Evolutionary conservation across 192 early-diverging fungal species (phyloP), one percentile per base, ranked within the genome.

Genomic region (Coemansia sp.): DNA sequence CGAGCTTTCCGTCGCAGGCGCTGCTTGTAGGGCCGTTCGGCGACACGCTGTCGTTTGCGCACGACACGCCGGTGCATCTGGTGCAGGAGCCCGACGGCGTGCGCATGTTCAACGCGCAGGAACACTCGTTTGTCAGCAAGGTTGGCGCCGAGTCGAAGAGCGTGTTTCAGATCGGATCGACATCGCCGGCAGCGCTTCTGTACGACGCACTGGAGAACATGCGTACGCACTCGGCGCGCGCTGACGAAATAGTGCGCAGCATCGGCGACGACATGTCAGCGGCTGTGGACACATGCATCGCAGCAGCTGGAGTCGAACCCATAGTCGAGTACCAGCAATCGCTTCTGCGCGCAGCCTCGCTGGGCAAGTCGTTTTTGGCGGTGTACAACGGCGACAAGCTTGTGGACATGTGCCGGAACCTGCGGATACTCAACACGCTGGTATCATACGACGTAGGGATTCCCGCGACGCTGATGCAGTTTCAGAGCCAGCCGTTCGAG

Each of bases 111-210:
- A 93, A 88, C 43, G 89, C 83, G 28, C 87, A 90, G 33, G 88
- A 86, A 56, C 96, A 93, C 78, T 94, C 94, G 74, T 91, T 98
- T 43, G 74, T 98, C 9, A 87, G 93, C 69, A 91, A 91, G 71
- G 95, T 99, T 32, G 52, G 67, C 43, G 67, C 80, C 12, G 75
- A 79, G 1, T 63, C 72, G 34, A 66, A 63, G 32, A 81, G 61
- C 55, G 89, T 98, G 36, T 99, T 98, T 72, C 92, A 92, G 72
- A 94, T 98, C 67, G 98, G 98, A 8, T 97, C 96, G 7, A 98
- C 96, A 5, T 85, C 91, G 7, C 90, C 98, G 41, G 91, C 93
- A 1, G 97, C 98, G 5, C 92, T 98, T 75, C 83, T 99, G 36
- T 98, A 87, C 66, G 93, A 95, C 65, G 91, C 92, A 4, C 66